phyloP scores from a whole-genome alignment of 441 rosid genomes.

The Adansonia gregorii region DNA sequence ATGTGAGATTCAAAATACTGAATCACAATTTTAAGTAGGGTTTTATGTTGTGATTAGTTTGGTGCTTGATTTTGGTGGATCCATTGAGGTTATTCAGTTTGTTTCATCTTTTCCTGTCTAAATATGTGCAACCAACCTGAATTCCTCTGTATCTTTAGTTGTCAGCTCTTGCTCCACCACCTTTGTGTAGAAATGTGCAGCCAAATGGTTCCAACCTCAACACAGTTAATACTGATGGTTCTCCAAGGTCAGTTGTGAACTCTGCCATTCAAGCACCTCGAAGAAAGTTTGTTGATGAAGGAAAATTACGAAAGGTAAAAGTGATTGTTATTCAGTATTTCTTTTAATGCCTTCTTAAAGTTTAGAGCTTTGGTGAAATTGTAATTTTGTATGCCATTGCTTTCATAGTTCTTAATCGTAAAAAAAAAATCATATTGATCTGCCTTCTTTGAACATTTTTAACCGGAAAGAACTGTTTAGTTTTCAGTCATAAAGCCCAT shows the following conservation, averaged over 20 bases:
- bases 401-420: not conserved
- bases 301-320: slow-evolving; percentile 90
- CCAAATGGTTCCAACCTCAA: slow-evolving; percentile 66
- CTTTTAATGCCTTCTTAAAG: not conserved
- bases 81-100: not conserved
- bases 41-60: slow-evolving; percentile 21
- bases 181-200: slow-evolving; percentile 73
- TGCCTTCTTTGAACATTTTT: slow-evolving; percentile 8
- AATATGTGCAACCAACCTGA: slow-evolving; percentile 29
- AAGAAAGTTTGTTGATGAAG: slow-evolving; percentile 97
- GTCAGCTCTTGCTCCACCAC: slow-evolving; percentile 84
- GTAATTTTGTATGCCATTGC: not conserved
- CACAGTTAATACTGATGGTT: slow-evolving; percentile 56
- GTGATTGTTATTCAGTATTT: not conserved
- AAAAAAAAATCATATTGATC: not conserved
- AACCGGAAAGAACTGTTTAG: not conserved
- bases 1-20: not conserved
- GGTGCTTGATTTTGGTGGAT: slow-evolving; percentile 13
- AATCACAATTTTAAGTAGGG: not conserved
- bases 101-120: slow-evolving; percentile 20
- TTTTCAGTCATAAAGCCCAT: slow-evolving; percentile 8
- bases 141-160: slow-evolving; percentile 55
- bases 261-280: slow-evolving; percentile 91
- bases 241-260: slow-evolving; percentile 73
- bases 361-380: slow-evolving; percentile 11